phyloP scores from a whole-genome alignment of 805 yeast species.

The Naumovozyma castellii region DNA sequence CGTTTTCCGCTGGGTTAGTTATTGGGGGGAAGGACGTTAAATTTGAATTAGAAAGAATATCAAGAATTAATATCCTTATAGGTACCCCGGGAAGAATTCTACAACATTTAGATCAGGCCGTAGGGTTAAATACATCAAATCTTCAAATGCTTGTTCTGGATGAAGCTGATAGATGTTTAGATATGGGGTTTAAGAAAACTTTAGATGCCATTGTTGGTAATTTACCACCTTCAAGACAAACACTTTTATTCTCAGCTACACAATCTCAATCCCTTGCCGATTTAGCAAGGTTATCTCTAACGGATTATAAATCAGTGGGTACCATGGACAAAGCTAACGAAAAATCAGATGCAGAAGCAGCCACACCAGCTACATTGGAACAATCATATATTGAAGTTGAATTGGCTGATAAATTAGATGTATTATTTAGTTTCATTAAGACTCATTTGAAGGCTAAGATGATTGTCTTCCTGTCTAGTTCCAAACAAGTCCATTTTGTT shows the following conservation, averaged over 20 bases:
- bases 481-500: slow-evolving; percentile 84
- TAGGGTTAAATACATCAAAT: slow-evolving; percentile 64
- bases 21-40: slow-evolving; percentile 89
- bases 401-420: slow-evolving; percentile 73
- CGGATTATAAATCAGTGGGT: slow-evolving; percentile 40
- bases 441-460: slow-evolving; percentile 74
- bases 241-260: slow-evolving; percentile 79
- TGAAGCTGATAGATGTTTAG: slow-evolving; percentile 88
- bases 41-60: slow-evolving; percentile 71
- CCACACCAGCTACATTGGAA: slow-evolving; percentile 76
- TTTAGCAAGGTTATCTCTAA: slow-evolving; percentile 58
- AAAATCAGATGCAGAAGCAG: slow-evolving; percentile 46
- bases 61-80: slow-evolving; percentile 68
- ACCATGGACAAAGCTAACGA: slow-evolving; percentile 37
- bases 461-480: slow-evolving; percentile 74
- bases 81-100: slow-evolving; percentile 89
- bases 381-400: slow-evolving; percentile 71
- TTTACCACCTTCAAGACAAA: slow-evolving; percentile 74
- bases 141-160: slow-evolving; percentile 74
- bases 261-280: slow-evolving; percentile 76
- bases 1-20: slow-evolving; percentile 80
- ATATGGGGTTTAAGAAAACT: slow-evolving; percentile 84
- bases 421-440: slow-evolving; percentile 76
- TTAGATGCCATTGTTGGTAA: slow-evolving; percentile 71
- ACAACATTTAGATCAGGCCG: slow-evolving; percentile 86